Conservation (phyloP, 2,329 filamentous ascomycete genomes). For the Hymenotorrendiella dingleyae region DNA sequence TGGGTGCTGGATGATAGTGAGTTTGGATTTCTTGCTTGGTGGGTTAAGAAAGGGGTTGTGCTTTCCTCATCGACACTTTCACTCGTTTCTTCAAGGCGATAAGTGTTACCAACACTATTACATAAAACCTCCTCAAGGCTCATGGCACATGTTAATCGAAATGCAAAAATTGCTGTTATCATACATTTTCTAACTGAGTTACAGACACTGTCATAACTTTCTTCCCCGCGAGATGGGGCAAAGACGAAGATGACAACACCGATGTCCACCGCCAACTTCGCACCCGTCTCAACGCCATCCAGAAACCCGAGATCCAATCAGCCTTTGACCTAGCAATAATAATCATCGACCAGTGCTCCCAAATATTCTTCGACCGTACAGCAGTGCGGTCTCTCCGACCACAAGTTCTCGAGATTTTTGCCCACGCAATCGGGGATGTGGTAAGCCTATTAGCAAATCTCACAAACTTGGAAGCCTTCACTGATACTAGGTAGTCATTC, state of each 20-base stretch:
- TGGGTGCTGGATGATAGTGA: constrained; percentile 29
- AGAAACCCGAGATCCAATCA: constrained; percentile 24
- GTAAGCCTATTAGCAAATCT: constrained; percentile 29
- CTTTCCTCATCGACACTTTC: too few species aligned
- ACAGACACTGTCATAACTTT: neutral
- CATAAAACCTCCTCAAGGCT: too few species aligned
- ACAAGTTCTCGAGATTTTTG: constrained; percentile 36
- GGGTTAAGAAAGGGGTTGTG: too few species aligned
- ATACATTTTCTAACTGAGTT: neutral
- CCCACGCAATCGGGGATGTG: constrained; percentile 35
- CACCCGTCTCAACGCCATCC: constrained; percentile 14
- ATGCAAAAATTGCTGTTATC: too few species aligned
- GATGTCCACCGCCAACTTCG: constrained; percentile 30
- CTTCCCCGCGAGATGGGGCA: neutral
- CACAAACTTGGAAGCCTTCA: too few species aligned
- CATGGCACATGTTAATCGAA: too few species aligned
- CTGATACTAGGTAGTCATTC: neutral
- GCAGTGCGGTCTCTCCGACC: constrained; percentile 28
- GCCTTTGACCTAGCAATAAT: constrained; percentile 35
- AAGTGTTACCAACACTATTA: too few species aligned
- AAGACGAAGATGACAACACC: constrained; percentile 31
- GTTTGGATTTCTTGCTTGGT: too few species aligned
- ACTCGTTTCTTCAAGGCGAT: too few species aligned
- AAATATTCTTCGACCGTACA: constrained; percentile 33
- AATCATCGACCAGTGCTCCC: constrained; percentile 34